phyloP scores from a whole-genome alignment of 1,284 basidiomycete genomes.

The Ganoderma multipileum region DNA sequence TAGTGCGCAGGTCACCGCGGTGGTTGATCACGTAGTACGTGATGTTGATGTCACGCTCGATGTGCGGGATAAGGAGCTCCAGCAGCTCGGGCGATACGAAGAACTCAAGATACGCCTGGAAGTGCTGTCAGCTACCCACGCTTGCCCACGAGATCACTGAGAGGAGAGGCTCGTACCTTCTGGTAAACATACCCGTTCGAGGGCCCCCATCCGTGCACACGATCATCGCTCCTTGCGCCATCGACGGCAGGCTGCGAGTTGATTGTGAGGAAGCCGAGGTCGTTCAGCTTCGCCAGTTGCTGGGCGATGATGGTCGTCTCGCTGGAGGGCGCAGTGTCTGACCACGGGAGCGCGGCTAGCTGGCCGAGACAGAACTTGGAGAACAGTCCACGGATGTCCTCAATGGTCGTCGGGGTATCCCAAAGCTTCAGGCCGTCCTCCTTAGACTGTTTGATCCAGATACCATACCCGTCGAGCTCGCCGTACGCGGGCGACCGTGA shows the following conservation, averaged over 20 bases:
- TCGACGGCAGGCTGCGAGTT: conserved; percentile 99
- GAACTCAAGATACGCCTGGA: conserved; percentile 93
- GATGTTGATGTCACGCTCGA: conserved; percentile 89
- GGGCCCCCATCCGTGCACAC: conserved; percentile 94
- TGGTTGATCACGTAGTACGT: conserved; percentile 98
- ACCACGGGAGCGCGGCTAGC: conserved; percentile 90
- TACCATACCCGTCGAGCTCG: conserved; percentile 95
- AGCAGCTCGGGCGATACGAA: conserved; percentile 61
- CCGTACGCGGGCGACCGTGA: conserved; percentile 97
- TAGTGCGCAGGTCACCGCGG: conserved; percentile 92
- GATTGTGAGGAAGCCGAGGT: conserved; percentile 94
- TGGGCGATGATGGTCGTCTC: conserved; percentile 88
- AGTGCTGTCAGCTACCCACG: conserved; percentile 14
- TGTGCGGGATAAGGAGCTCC: conserved; percentile 78
- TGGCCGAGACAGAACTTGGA: conserved; percentile 78
- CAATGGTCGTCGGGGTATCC: conserved; percentile 79
- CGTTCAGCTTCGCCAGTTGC: conserved; percentile 87
- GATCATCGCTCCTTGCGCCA: conserved; percentile 87
- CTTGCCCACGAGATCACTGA: too few relatives aligned
- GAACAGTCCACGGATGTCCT: conserved; percentile 81
- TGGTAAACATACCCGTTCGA: conserved; percentile 96
- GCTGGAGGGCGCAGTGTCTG: conserved; percentile 84
- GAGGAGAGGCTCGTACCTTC: conserved; percentile 64
- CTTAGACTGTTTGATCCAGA: conserved; percentile 84
- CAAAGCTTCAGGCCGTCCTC: conserved; percentile 88